Base-by-base conservation (phyloP, 257 asterid species). In the Thymus quinquecostatus region DNA sequence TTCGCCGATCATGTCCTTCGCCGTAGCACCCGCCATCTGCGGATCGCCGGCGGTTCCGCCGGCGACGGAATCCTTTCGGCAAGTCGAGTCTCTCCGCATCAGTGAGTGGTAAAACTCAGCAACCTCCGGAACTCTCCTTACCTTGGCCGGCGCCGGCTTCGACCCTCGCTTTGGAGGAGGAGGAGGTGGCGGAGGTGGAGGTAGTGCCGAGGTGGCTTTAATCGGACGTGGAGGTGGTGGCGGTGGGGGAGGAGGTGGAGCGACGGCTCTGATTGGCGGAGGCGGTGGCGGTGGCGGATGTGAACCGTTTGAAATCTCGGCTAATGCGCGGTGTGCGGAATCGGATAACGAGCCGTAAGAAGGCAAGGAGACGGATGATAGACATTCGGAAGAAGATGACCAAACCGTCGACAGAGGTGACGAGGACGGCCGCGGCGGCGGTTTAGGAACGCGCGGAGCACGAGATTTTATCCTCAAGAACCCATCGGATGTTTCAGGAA, bases 1-100 rank as follows among this genome's bases (percentile, higher is more conserved):
- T 72, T 92, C 98, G 66, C 97, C 98, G 1, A 92, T 92, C 98
- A 92, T 92, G 54, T 92, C 93, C 74, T 81, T 80, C 6, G 91
- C 78, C 75, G 79, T 77, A 2, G 84, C 65, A 51, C 85, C 84
- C 6, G 79, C 78, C 40, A 69, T 79, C 36, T 81, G 90, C 60
- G 59, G 67, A 61, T 83, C 89, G 33, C 78, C 83, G 62, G 78
- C 80, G 62, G 68, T 72, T 50, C 75, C 73, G 38, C 79, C 70
- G 54, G 77, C 32, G 64, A 66, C 82, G 60, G 78, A 2, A 32
- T 82, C 92, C 71, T 80, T 82, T 40, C 87, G 84, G 79, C 79
- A 77, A 45, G 79, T 88, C 47, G 88, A 75, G 64, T 92, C 96
- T 57, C 89, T 82, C 73, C 88, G 74, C 97, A 92, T 90, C 29